Evolutionary conservation across 768 basidiomycete genomes (phyloP).

Genomic region (Heimioporus sp.): DNA sequence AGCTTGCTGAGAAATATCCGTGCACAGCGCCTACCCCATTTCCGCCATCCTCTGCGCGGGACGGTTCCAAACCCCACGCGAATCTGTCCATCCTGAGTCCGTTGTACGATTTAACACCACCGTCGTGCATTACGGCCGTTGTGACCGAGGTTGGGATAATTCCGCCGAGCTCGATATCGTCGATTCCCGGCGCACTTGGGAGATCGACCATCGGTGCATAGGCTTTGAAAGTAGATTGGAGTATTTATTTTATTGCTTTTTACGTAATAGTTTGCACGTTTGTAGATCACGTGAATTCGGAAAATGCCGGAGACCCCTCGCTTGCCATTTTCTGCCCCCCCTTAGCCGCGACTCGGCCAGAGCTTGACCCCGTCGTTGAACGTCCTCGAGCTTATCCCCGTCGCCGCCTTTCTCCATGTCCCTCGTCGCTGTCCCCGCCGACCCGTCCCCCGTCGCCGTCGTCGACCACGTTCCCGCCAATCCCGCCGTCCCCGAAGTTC

Average conservation of each 20-base stretch:
- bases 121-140: constrained; percentile 89
- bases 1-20: constrained; percentile 1
- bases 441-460: neutral
- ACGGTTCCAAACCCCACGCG: constrained; percentile 32
- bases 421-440: constrained; percentile 11
- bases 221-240: neutral
- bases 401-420: constrained; percentile 23
- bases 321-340: neutral
- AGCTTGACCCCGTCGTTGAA: constrained; percentile 4
- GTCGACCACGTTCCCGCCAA: neutral
- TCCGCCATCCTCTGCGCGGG: constrained; percentile 13
- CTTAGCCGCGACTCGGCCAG: neutral
- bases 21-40: constrained; percentile 28
- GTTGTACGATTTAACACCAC: constrained; percentile 92
- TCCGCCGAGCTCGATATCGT: constrained; percentile 87
- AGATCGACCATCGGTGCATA: constrained; percentile 23
- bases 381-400: constrained; percentile 7
- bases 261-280: constrained; percentile 18
- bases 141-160: constrained; percentile 97
- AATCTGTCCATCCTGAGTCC: constrained; percentile 82
- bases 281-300: constrained; percentile 17
- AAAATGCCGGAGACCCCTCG: constrained; percentile 10
- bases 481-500: constrained; percentile 22
- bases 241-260: constrained; percentile 8
- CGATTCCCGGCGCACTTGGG: constrained; percentile 69